These are phyloP conservation scores for Elasticomyces elasticus DNA, from an alignment of 495 filamentous ascomycete genomes.

Conservation along the genomic window DNA sequence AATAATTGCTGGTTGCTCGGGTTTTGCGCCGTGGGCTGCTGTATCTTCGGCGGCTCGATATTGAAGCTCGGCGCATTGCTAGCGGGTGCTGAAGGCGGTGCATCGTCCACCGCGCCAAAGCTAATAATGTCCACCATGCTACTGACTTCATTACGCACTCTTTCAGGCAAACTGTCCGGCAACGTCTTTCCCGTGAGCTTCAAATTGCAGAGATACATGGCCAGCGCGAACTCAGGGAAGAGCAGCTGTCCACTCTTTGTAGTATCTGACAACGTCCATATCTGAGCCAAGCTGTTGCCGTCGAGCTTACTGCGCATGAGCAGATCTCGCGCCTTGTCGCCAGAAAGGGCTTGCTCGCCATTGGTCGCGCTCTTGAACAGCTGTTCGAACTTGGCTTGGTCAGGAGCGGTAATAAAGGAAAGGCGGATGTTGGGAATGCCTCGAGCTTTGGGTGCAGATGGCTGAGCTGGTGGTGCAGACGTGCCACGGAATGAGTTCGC, in stretches of 20 bases:
- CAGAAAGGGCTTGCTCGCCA: constrained; percentile 76
- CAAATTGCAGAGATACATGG: constrained; percentile 98
- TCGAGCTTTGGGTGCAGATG: constrained; percentile 33
- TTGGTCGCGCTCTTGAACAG: constrained; percentile 94
- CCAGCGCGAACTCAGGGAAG: constrained; percentile 95
- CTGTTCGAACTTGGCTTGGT: constrained; percentile 97
- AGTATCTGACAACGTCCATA: constrained; percentile 94
- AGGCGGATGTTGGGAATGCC: constrained; percentile 93
- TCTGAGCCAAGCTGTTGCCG: constrained; percentile 71
- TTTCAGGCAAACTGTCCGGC: constrained; percentile 66
- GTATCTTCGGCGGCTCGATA: constrained; percentile 52
- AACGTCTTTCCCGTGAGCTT: constrained; percentile 78
- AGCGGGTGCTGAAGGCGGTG: constrained; percentile 36
- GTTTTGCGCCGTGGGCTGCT: constrained; percentile 77
- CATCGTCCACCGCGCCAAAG: constrained; percentile 78
- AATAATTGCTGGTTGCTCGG: constrained; percentile 68
- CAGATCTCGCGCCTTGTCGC: constrained; percentile 81
- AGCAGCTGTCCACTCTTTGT: constrained; percentile 93
- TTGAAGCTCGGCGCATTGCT: constrained; percentile 77
- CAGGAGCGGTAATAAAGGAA: constrained; percentile 88
- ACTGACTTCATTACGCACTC: constrained; percentile 89
- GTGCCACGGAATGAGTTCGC: constrained; percentile 66
- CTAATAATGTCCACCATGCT: constrained; percentile 99
- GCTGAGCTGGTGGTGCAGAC: constrained; percentile 40
- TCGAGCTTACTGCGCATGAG: constrained; percentile 77